A percentile compares a stretch with the other conserved stretches of the same genome.
Conservation (phyloP, 305 asterid species). For the Solanum hybrid region DNA sequence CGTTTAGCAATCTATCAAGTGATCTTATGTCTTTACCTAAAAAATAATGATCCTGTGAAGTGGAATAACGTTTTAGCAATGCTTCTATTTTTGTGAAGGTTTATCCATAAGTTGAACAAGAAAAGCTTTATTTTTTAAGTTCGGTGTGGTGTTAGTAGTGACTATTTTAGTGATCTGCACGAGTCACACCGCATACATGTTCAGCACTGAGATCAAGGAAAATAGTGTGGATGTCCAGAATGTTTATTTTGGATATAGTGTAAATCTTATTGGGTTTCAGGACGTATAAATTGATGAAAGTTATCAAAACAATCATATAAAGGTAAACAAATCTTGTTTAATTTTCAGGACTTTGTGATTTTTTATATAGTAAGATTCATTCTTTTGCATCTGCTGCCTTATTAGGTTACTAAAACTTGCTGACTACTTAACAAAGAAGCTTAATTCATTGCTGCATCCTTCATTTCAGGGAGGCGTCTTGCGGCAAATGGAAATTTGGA, state of each 20-base stretch:
- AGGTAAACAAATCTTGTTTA: not conserved
- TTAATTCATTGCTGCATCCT: not conserved
- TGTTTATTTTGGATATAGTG: not conserved
- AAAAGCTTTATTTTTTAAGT: not conserved
- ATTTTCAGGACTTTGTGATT: not conserved
- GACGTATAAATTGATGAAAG: not conserved
- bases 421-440: not conserved
- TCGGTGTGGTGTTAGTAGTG: not conserved
- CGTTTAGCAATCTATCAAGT: not conserved
- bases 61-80: not conserved
- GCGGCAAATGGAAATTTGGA: not conserved
- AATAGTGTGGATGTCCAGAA: not conserved
- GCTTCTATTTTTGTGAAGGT: not conserved
- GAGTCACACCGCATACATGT: not conserved
- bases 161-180: not conserved
- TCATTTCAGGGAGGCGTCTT: not conserved
- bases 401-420: not conserved
- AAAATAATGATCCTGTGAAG: not conserved
- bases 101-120: not conserved
- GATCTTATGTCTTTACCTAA: not conserved
- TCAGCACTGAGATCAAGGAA: not conserved
- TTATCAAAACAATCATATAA: not conserved
- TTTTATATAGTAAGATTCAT: not conserved
- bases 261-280: not conserved
- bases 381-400: not conserved